These are phyloP conservation scores for Potentilla sterilis DNA, from an alignment of 306 rosid species.

Conservation along the genomic window DNA sequence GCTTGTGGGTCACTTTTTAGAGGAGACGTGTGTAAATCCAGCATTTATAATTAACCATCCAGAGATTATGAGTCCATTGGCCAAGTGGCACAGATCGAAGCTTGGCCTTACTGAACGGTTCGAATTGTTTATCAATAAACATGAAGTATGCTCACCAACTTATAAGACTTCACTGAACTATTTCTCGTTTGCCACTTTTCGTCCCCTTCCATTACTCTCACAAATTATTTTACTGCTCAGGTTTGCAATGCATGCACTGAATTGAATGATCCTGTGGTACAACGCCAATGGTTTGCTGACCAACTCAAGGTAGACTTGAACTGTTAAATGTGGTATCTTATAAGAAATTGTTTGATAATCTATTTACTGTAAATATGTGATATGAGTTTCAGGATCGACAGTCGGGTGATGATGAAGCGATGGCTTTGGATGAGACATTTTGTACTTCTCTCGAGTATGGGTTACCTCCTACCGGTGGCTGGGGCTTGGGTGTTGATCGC, in stretches of 20 bases:
- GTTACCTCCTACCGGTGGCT: conserved; percentile 95
- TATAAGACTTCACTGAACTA: not conserved
- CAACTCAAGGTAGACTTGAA: conserved; percentile 71
- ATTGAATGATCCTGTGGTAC: conserved; percentile 91
- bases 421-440: conserved; percentile 87
- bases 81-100: conserved; percentile 87
- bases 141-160: conserved; percentile 50
- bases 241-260: conserved; percentile 89
- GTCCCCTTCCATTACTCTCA: conserved; percentile 5
- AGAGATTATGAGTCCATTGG: conserved; percentile 91
- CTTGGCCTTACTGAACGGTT: conserved; percentile 90
- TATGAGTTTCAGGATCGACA: conserved; percentile 67
- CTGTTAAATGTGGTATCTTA: not conserved
- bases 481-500: conserved; percentile 97
- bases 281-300: conserved; percentile 82
- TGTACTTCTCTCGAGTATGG: conserved; percentile 90
- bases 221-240: conserved; percentile 38
- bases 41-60: conserved; percentile 87
- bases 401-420: conserved; percentile 97
- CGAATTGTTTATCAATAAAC: conserved; percentile 80
- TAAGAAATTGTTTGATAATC: not conserved
- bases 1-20: conserved; percentile 97
- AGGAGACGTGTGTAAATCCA: conserved; percentile 82
- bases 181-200: not conserved
- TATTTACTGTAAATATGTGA: conserved; percentile 9